phyloP scores from a whole-genome alignment of 75 land plant species.

The Azolla pinnata region DNA sequence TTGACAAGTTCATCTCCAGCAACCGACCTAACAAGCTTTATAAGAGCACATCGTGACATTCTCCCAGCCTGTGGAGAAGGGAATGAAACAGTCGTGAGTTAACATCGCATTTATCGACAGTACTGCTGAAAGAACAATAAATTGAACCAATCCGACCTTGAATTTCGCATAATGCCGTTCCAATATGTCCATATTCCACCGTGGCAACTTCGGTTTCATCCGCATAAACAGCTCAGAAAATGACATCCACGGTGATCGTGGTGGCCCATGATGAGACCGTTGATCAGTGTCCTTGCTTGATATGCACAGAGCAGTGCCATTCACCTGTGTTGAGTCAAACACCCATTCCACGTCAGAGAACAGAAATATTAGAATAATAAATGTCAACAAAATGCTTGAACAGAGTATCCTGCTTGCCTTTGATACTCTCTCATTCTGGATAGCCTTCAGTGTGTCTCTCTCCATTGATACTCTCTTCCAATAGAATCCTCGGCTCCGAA shows the following conservation, averaged over 20 bases:
- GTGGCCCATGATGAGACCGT: slow-evolving; percentile 14
- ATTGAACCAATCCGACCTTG: slow-evolving; percentile 25
- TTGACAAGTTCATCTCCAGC: slow-evolving; percentile 51
- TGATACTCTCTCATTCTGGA: slow-evolving; percentile 8
- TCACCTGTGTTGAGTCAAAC: neutral
- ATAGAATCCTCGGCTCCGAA: slow-evolving; percentile 2
- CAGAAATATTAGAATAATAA: neutral
- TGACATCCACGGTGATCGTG: slow-evolving; percentile 63
- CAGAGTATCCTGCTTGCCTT: slow-evolving; percentile 8
- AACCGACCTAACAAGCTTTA: slow-evolving; percentile 31
- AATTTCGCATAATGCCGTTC: slow-evolving; percentile 27
- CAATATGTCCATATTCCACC: slow-evolving; percentile 25
- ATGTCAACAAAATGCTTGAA: neutral
- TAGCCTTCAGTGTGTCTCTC: slow-evolving; percentile 3
- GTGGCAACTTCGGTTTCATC: slow-evolving; percentile 32
- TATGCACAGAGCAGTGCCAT: slow-evolving; percentile 3
- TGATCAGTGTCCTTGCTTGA: too few species aligned
- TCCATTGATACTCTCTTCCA: slow-evolving; percentile 11
- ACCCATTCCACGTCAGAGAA: neutral
- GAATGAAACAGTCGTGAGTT: neutral
- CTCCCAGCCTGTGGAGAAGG: slow-evolving; percentile 36
- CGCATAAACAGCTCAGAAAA: slow-evolving; percentile 52
- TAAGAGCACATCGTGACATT: slow-evolving; percentile 32
- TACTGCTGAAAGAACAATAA: neutral
- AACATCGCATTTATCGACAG: neutral